Evolutionary conservation across 352 stramenopile genomes (phyloP), one percentile per base, ranked within the genome.

Genomic region (Globisporangium recalcitrans): DNA sequence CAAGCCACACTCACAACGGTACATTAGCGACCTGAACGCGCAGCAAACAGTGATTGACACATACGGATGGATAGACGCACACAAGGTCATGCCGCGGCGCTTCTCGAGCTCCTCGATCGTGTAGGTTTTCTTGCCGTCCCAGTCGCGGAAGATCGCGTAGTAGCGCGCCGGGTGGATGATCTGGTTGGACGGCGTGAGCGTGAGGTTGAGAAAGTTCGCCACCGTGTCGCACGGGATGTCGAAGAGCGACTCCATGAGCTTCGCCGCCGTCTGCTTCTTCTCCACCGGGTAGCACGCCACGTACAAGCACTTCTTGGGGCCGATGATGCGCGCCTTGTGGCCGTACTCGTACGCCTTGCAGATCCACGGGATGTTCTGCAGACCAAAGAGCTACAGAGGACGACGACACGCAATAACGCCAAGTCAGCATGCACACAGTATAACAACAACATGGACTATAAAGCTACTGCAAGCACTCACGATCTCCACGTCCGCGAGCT

Each of bases 351-450:
- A 88, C 31, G 85, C 82, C 72, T 97, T 97, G 79, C 90, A 97
- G 71, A 97, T 97, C 90, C 90, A 97, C 51, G 90, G 90, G 65
- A 97, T 97, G 80, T 97, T 97, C 64, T 97, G 90, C 32, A 97
- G 73, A 60, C 90, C 90, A 61, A 97, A 97, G 58, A 97, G 80
- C 80, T 92, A 60, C 55, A 47, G 7, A 52, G 22, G n/a, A n/a
- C 67, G 48, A n/a, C 9, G 38, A 67, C 54, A n/a, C 3, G 42
- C 29, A 52, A 34, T 27, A 58, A 44, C 36, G 1, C 36, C 36
- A 24, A 59, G 9, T 49, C 44, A 52, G 21, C 34, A 44, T 13
- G 63, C 46, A 52, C 77, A 65, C 36, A 54, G 58, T 22, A 78
- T 2, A 11, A 38, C 11, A 10, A 3, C 16, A 1, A n/a, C 21